Percentiles rank a stretch among this genome's conserved stretches.
Conservation (phyloP, 2,329 filamentous ascomycete species). For the Fusarium foetens region DNA sequence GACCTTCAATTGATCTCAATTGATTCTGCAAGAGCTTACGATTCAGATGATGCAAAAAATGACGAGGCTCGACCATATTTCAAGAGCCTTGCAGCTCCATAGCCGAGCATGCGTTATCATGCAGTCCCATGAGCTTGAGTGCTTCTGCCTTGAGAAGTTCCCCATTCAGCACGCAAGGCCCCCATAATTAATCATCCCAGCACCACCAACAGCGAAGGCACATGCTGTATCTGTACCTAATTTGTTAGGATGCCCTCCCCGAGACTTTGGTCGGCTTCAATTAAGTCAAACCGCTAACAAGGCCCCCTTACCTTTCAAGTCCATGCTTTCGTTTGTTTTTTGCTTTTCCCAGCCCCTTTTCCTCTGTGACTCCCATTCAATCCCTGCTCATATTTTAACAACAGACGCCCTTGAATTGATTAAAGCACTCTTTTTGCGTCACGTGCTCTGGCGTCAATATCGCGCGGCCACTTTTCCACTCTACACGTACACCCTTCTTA, state of each 20-base stretch:
- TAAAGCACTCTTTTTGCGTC: conserved; percentile 8
- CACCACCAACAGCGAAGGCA: conserved; percentile 14
- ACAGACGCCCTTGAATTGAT: conserved; percentile 13
- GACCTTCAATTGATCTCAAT: conserved; percentile 38
- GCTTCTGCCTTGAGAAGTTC: conserved; percentile 43
- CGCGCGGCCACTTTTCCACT: not conserved
- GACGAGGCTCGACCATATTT: conserved; percentile 23
- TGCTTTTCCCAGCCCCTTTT: conserved; percentile 27
- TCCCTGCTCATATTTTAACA: conserved; percentile 16
- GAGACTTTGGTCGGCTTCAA: conserved; percentile 17
- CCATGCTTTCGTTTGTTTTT: conserved; percentile 2
- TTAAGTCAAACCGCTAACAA: conserved; percentile 18
- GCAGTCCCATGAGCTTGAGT: conserved; percentile 39
- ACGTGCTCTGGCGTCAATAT: conserved; percentile 34
- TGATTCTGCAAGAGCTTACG: conserved; percentile 18
- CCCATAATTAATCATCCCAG: conserved; percentile 23
- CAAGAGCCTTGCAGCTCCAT: conserved; percentile 41
- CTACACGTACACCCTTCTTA: conserved; percentile 18
- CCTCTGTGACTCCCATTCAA: conserved; percentile 20
- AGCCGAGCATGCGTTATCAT: conserved; percentile 41
- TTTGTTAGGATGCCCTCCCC: conserved; percentile 9
- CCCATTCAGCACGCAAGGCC: conserved; percentile 12
- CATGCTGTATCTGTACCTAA: not conserved
- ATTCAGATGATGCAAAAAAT: conserved; percentile 29
- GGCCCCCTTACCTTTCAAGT: conserved; percentile 23